Base-by-base conservation (phyloP, 148 eudicot genomes). In the Silene conica region DNA sequence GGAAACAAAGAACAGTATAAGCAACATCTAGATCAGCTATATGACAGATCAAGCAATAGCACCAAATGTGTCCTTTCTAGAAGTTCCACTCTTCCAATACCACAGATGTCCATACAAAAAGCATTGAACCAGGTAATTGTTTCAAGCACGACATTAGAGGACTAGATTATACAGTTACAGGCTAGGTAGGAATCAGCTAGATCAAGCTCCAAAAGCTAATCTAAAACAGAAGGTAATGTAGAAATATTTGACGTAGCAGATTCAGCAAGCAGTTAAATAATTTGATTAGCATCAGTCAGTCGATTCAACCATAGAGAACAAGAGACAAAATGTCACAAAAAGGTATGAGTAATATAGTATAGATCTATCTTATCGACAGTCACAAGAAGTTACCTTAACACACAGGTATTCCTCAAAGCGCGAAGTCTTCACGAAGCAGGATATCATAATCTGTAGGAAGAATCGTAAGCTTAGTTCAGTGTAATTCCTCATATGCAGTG, bases 351-450 rank as follows among this genome's bases (percentile, higher is more conserved):
- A 25, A 0, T 23, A 5, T 43, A 15, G 59, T 6, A 18, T 28
- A 57, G 26, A 43, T 56, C 71, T 23, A 56, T 9, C 15, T 6
- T n/a, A 65, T 48, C 48, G 8, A 20, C 48, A 7, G 43, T 57
- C 48, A 55, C 22, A 9, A 23, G 74, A 62, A 34, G 75, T 59
- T 80, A 92, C 97, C 97, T 92, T 89, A 59, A 92, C 97, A 65
- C 95, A 90, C 18, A 90, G 80, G 77, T 89, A 92, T 74, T 92
- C 97, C 79, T 92, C 97, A 79, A 85, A 85, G 76, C 84, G 92
- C 26, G 97, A 85, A 62, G 97, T 92, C 87, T 92, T 92, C 81
- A 92, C 97, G 74, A 92, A 92, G 86, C 97, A 92, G 46, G 97
- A 92, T 21, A 92, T 57, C 82, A 89, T 56, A 28, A 92, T 90